Evolutionary conservation across 768 basidiomycete species (phyloP), one percentile per base, ranked within the genome.

Genomic region (Agaricus bisporus): DNA sequence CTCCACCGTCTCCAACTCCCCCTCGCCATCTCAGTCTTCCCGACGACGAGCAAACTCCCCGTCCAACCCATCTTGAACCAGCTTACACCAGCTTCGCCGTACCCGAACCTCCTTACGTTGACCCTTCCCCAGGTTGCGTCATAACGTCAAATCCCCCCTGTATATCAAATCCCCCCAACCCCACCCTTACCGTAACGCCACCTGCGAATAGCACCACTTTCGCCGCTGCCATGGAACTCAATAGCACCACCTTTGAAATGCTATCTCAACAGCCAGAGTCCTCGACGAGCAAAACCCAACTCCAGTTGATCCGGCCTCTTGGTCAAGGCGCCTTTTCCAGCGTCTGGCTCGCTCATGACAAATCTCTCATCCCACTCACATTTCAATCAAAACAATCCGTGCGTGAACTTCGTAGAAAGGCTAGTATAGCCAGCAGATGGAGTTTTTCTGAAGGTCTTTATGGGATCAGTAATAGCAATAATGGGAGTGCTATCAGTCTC

Each of bases 301-400:
- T 84, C 15, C 70, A 70, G 18, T 77, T 90, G 7, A 59, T 80
- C 28, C 73, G 72, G 1, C 67, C 73, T 3, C 73, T 91, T 2
- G 88, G 88, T 18, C 77, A 81, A 35, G 88, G 88, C 39, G 79
- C 86, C 1, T 91, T 91, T 66, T 84, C 82, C 44, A 76, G 75
- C 45, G 88, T 91, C 12, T 90, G 87, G 85, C 76, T 88, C 6
- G 87, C 85, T 2, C 73, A 77, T 42, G 79, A 80, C 59, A 66
- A 78, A 8, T 77, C 76, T 11, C 66, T 65, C 9, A 68, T 74
- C 39, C 73, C 78, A 2, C 68, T 79, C n/a, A 65, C 73, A 9
- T 65, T 74, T 47, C 65, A 68, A 18, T 72, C 72, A 9, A 72
- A 68, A 46, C 69, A 69, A 49, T 72, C 71, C 52, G 64, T 77